These are phyloP conservation scores for Trichoderma asperelloides DNA, from an alignment of 495 filamentous ascomycete species.

Conservation along the genomic window DNA sequence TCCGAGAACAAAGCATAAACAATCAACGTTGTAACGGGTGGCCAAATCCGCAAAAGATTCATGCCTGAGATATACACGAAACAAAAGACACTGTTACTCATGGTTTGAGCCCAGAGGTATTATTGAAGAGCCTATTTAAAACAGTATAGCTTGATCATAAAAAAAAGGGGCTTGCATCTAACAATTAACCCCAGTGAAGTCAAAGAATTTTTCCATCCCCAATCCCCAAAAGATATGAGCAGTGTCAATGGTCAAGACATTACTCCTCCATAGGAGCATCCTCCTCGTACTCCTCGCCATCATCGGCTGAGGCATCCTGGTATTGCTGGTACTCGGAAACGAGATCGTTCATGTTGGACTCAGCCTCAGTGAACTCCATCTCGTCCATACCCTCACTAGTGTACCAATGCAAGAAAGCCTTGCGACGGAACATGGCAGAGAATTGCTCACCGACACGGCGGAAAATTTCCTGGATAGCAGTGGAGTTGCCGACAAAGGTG, in stretches of 20 bases:
- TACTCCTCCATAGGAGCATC: constrained; percentile 50
- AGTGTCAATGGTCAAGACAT: background rate
- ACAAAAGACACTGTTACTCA: background rate
- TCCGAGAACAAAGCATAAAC: no score
- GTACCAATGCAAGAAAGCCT: constrained; percentile 99
- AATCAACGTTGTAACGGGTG: no score
- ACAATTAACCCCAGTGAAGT: constrained; percentile 5
- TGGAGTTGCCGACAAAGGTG: constrained; percentile 99
- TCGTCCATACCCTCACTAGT: constrained; percentile 99
- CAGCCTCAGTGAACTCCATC: constrained; percentile 99
- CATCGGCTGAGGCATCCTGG: constrained; percentile 87
- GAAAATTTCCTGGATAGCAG: constrained; percentile 99
- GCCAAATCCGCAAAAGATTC: background rate
- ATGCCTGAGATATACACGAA: background rate
- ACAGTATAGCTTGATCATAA: background rate
- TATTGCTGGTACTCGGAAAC: constrained; percentile 99
- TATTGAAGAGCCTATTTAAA: constrained; percentile 5
- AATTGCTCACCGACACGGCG: constrained; percentile 99
- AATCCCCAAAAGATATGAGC: background rate
- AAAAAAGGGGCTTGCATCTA: background rate
- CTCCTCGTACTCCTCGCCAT: constrained; percentile 58
- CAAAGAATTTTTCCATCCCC: background rate
- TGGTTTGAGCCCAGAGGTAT: background rate
- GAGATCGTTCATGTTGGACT: constrained; percentile 99
- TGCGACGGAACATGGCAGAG: constrained; percentile 99